A percentile compares a stretch with the other conserved stretches of the same genome.
Evolutionary conservation across 2,329 filamentous ascomycete species (phyloP).

Genomic region (Diaporthe sp.): DNA sequence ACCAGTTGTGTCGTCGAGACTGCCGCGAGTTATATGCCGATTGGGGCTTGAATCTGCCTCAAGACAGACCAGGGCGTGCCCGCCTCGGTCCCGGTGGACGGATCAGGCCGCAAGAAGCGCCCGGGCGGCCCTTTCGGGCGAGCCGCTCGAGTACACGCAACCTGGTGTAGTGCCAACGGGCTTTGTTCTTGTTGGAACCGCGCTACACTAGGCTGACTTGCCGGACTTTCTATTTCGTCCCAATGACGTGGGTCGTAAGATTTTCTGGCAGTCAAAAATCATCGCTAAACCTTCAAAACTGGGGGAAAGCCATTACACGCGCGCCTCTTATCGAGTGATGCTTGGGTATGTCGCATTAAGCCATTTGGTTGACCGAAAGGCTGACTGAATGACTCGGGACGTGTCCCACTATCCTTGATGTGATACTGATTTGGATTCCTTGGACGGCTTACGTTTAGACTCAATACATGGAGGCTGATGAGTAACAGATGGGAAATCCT

Average conservation of each 20-base stretch:
- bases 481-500: not conserved
- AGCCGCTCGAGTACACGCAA: not conserved
- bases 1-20: not conserved
- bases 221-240: constrained; percentile 7
- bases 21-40: not conserved
- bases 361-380: constrained; percentile 13
- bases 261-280: not conserved
- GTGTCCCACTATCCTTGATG: not conserved
- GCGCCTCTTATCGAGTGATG: not conserved
- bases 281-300: not conserved
- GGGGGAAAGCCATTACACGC: not conserved
- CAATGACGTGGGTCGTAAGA: not conserved
- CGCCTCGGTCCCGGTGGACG: not conserved
- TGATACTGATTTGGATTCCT: not conserved
- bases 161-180: not conserved
- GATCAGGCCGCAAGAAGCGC: not conserved
- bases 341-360: not conserved
- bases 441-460: not conserved
- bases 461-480: not conserved
- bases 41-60: not conserved
- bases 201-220: not conserved
- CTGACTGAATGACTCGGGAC: constrained; percentile 8
- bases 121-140: not conserved
- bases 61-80: not conserved
- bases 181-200: not conserved